Conservation (phyloP, 192 early-diverging fungal genomes). For the Oehlia diaphana region DNA sequence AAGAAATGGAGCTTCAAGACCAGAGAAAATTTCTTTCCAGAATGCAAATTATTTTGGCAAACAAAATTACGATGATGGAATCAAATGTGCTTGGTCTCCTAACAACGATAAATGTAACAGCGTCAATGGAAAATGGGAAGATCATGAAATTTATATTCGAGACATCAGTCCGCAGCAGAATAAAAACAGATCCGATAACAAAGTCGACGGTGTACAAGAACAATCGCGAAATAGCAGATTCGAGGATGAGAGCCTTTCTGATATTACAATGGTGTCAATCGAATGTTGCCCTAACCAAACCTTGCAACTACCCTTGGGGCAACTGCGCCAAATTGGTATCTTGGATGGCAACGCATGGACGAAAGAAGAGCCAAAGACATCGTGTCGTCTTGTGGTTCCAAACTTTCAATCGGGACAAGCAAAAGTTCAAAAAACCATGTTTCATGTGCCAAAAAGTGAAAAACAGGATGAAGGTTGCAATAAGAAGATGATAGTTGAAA, state of each 20-base stretch:
- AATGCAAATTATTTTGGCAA: constrained; percentile 6
- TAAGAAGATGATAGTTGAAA: constrained; percentile 17
- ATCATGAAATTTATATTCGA: constrained; percentile 24
- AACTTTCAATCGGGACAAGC: neutral
- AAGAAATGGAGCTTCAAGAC: constrained; percentile 25
- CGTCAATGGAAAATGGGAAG: constrained; percentile 4
- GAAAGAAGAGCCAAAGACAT: neutral
- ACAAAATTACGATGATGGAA: constrained; percentile 17
- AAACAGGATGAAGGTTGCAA: constrained; percentile 15
- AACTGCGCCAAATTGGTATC: constrained; percentile 11
- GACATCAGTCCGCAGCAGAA: neutral
- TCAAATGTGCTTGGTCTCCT: neutral
- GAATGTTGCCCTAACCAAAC: neutral
- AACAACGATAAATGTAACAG: constrained; percentile 24
- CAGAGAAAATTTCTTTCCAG: constrained; percentile 18
- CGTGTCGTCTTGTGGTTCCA: constrained; percentile 18
- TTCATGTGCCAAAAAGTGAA: neutral
- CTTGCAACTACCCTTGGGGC: neutral
- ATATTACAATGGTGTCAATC: neutral
- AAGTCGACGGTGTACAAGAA: neutral
- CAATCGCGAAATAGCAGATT: constrained; percentile 9
- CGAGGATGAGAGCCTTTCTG: neutral
- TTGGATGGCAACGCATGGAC: constrained; percentile 4
- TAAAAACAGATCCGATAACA: neutral
- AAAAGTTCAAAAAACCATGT: neutral